phyloP scores from a whole-genome alignment of 257 asterid species.

The Gynochthodes officinalis region DNA sequence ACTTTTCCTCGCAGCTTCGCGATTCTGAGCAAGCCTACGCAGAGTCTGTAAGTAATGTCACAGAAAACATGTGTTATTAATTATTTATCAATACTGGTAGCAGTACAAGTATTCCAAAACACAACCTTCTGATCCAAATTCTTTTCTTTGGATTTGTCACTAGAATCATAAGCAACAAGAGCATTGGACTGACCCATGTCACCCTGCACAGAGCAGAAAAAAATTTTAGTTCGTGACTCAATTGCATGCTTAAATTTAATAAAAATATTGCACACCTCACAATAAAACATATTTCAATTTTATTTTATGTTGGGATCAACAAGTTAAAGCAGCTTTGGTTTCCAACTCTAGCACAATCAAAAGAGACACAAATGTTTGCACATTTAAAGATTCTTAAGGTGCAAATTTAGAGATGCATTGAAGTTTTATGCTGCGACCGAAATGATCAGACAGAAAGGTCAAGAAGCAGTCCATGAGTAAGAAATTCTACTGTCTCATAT shows the following conservation, averaged over 20 bases:
- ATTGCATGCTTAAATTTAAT: neutral
- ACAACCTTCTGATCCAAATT: constrained; percentile 68
- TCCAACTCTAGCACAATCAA: neutral
- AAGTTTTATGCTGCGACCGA: neutral
- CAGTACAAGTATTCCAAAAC: constrained; percentile 3
- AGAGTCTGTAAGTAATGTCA: constrained; percentile 47
- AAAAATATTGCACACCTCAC: neutral
- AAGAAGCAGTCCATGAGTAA: neutral
- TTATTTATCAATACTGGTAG: constrained; percentile 10
- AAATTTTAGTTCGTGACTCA: constrained; percentile 17
- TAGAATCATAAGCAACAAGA: constrained; percentile 54
- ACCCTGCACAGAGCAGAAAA: constrained; percentile 45
- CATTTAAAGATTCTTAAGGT: neutral
- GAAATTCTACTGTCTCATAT: neutral
- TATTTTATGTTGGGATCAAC: neutral
- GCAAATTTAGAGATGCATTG: neutral
- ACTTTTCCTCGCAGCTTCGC: constrained; percentile 97
- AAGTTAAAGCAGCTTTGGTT: neutral
- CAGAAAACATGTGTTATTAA: constrained; percentile 20
- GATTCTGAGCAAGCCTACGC: constrained; percentile 91
- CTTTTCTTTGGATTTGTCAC: constrained; percentile 75
- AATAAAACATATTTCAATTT: neutral
- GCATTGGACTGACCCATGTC: constrained; percentile 58
- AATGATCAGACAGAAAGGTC: neutral
- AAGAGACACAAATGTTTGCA: neutral